phyloP scores from a whole-genome alignment of 164 flowering plant species.

The Aristolochia contorta region DNA sequence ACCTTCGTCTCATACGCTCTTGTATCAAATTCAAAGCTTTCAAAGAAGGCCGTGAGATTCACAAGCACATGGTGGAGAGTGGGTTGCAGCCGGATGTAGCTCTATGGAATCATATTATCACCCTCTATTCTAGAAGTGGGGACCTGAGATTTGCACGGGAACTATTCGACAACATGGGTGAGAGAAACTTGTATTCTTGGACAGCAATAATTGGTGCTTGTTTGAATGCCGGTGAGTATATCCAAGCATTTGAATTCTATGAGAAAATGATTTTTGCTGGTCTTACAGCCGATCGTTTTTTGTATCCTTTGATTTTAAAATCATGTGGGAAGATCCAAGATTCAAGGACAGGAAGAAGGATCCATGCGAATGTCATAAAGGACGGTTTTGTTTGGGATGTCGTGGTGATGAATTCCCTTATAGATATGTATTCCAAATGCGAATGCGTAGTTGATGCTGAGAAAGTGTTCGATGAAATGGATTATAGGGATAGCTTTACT shows the following conservation, averaged over 20 bases:
- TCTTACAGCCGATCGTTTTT: too few species aligned
- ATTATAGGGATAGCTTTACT: constrained; percentile 17
- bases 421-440: constrained; percentile 26
- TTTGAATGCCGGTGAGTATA: constrained; percentile 15
- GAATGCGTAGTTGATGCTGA: constrained; percentile 18
- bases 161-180: constrained; percentile 18
- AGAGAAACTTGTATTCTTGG: constrained; percentile 23
- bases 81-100: constrained; percentile 1
- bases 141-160: not conserved
- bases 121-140: too few species aligned
- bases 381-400: constrained; percentile 22
- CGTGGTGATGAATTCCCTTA: constrained; percentile 22
- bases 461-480: constrained; percentile 12
- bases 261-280: too few species aligned
- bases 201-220: constrained; percentile 19
- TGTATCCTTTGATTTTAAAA: too few species aligned
- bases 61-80: constrained; percentile 11
- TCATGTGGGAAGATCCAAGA: too few species aligned
- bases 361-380: not conserved
- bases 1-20: constrained; percentile 17
- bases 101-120: too few species aligned
- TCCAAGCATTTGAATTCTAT: constrained; percentile 3
- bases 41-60: constrained; percentile 18
- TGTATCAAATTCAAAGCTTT: constrained; percentile 20
- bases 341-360: too few species aligned